Percentiles rank a stretch among this genome's conserved stretches.
These are phyloP conservation scores for Tolypocladium guangdongense DNA, from an alignment of 2,329 filamentous ascomycete genomes.

Conservation along the genomic window DNA sequence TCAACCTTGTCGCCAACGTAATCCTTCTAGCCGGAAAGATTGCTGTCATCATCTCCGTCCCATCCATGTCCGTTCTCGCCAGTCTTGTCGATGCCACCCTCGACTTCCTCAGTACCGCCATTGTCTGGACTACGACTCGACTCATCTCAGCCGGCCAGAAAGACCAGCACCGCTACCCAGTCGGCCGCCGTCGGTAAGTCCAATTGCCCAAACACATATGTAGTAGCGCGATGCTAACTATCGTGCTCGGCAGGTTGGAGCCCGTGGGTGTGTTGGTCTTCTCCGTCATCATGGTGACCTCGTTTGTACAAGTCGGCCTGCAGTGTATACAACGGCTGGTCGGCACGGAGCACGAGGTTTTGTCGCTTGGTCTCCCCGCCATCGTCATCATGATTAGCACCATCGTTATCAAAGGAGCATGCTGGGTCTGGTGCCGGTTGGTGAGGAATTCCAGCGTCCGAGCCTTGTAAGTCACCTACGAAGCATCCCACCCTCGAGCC, in stretches of 20 bases:
- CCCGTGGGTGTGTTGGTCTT: constrained; percentile 74
- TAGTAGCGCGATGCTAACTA: constrained; percentile 8
- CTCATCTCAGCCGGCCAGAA: constrained; percentile 55
- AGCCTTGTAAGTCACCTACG: constrained; percentile 44
- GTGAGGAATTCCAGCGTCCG: constrained; percentile 81
- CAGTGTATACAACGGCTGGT: constrained; percentile 57
- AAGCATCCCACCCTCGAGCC: background rate
- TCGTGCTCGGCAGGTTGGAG: constrained; percentile 44
- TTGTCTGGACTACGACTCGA: constrained; percentile 68
- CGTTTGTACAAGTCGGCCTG: constrained; percentile 67
- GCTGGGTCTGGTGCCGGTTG: constrained; percentile 80
- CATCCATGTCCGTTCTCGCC: constrained; percentile 71
- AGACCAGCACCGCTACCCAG: constrained; percentile 66
- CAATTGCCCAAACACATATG: too few relatives aligned
- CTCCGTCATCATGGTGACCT: constrained; percentile 77
- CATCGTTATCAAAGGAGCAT: constrained; percentile 69
- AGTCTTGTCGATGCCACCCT: constrained; percentile 69
- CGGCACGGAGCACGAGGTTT: constrained; percentile 50
- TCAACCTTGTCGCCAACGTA: constrained; percentile 72
- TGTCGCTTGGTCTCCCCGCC: constrained; percentile 62
- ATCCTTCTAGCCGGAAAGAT: constrained; percentile 67
- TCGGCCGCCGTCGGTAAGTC: constrained; percentile 52
- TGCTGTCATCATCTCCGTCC: constrained; percentile 64
- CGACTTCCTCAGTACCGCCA: constrained; percentile 71
- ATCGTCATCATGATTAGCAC: constrained; percentile 73